Base-by-base conservation (phyloP, 169 alveolate species). In the Cryptosporidium meleagridis region DNA sequence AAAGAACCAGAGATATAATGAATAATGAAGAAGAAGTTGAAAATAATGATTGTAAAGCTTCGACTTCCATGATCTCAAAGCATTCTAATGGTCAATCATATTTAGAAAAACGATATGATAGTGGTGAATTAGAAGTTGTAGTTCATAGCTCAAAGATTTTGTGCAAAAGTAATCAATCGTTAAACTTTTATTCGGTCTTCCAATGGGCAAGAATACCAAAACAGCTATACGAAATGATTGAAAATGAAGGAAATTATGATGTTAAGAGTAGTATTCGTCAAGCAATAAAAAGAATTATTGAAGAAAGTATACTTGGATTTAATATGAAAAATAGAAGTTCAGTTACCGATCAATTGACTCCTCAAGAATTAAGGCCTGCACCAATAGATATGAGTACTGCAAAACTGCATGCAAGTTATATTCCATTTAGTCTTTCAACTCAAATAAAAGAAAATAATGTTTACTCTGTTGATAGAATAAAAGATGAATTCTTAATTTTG, bases 231-330 rank as follows among this genome's bases (percentile, higher is more conserved):
- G 89, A 80, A 80, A 80, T 80, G 73, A 80, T 80, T 65, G 89
- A 80, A 80, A 80, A 80, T 65, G 89, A 80, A 65, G 73, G 89
- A n/a, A 80, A 80, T 39, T 80, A 80, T 58, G 89, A 80, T 44
- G 89, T 80, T 21, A 80, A 80, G 16, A 80, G 89, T 48, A 67
- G 75, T 61, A 62, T 80, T 29, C 73, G 89, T 4, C 75, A 80
- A 29, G 75, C 89, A 62, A 51, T 80, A 5, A 80, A 65, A 62
- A 59, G 89, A 59, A 62, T 80, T 10, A 80, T 80, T 21, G 89
- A 80, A 41, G 89, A 80, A 29, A 80, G 89, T 21, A 80, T 80
- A 29, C 68, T 59, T 23, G 75, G 75, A 21, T 80, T 80, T 80
- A 80, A 80, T 48, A 80, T 80, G 89, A 73, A 73, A 73, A 65